These are phyloP conservation scores for Chrysanthemum makinoi DNA, from an alignment of 129 eudicot species.

Conservation along the genomic window DNA sequence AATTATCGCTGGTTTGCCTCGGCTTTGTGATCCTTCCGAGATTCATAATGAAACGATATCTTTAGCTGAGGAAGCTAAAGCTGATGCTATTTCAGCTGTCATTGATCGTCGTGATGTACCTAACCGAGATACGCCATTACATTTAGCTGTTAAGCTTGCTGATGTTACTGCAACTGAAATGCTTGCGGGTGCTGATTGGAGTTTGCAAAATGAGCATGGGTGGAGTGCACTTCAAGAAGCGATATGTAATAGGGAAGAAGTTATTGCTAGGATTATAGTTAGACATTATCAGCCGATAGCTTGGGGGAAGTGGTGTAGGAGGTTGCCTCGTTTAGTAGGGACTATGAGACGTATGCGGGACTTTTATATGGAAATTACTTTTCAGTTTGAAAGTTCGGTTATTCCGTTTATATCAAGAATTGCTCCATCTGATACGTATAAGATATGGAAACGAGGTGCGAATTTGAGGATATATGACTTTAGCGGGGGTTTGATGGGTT, in stretches of 20 bases:
- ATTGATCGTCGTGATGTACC: conserved; percentile 82
- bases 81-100: conserved; percentile 70
- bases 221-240: conserved; percentile 96
- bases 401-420: conserved; percentile 81
- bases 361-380: conserved; percentile 87
- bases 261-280: conserved; percentile 64
- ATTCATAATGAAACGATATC: conserved; percentile 63
- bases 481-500: conserved; percentile 94
- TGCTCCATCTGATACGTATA: conserved; percentile 90
- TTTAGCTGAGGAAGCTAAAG: conserved; percentile 67
- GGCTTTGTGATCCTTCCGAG: conserved; percentile 62
- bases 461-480: conserved; percentile 84
- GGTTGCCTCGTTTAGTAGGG: conserved; percentile 69
- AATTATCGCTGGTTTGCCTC: conserved; percentile 62
- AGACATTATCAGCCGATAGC: conserved; percentile 87
- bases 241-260: conserved; percentile 67
- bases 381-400: conserved; percentile 91
- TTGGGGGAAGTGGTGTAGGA: conserved; percentile 92
- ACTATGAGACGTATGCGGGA: conserved; percentile 89
- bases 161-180: conserved; percentile 71
- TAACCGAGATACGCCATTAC: conserved; percentile 72
- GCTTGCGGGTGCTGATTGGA: conserved; percentile 91
- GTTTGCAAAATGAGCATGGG: conserved; percentile 85
- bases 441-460: conserved; percentile 87
- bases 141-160: conserved; percentile 71